Conservation (phyloP, 345 rosid species). For the Odontarrhena argentea region DNA sequence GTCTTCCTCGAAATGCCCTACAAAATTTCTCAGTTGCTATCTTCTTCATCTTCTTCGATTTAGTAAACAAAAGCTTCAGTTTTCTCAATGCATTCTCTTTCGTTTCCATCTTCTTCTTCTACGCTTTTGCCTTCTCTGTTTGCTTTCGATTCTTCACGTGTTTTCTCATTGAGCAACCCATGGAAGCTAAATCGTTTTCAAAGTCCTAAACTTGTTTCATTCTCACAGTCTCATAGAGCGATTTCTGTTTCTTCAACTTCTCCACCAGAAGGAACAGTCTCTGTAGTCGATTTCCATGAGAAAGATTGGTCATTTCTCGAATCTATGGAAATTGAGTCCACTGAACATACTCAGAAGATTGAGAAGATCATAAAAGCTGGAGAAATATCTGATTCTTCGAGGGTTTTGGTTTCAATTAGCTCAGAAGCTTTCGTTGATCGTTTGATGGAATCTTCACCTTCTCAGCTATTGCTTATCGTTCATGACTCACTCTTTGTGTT, state of each 20-base stretch:
- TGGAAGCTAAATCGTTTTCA: conserved; percentile 28
- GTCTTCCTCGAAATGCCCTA: conserved; percentile 30
- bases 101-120: conserved; percentile 29
- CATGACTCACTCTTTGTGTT: conserved; percentile 85
- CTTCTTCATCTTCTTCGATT: conserved; percentile 31
- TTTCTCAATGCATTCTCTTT: conserved; percentile 37
- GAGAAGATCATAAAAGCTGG: conserved; percentile 63
- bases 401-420: conserved; percentile 70
- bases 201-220: conserved; percentile 26
- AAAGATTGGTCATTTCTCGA: conserved; percentile 95
- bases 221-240: conserved; percentile 25
- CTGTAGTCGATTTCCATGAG: conserved; percentile 58
- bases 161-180: conserved; percentile 28
- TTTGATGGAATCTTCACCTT: conserved; percentile 55
- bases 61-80: conserved; percentile 26
- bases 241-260: conserved; percentile 33
- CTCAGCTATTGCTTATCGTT: conserved; percentile 63
- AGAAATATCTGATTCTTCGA: conserved; percentile 56
- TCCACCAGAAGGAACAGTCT: conserved; percentile 52
- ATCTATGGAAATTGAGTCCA: conserved; percentile 49
- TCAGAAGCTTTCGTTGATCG: conserved; percentile 74
- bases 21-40: conserved; percentile 12
- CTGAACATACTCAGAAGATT: conserved; percentile 47
- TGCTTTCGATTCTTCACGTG: conserved; percentile 16
- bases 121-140: conserved; percentile 21